Percentiles rank a stretch among this genome's conserved stretches.
Evolutionary conservation across 306 rosid genomes (phyloP).

Genomic region (Gleditsia sinensis): DNA sequence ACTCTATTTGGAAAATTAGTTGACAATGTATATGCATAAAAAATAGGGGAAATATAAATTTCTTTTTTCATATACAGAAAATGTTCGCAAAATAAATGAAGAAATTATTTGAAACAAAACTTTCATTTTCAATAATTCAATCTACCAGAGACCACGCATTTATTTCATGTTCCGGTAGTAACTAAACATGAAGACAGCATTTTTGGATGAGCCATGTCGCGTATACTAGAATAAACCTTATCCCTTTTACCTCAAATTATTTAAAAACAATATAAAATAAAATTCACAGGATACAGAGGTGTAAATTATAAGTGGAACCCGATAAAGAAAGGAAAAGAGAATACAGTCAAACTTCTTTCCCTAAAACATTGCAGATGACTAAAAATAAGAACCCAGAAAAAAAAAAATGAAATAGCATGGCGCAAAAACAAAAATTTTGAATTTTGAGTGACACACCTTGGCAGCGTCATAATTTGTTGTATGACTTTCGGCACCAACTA

Average conservation of each 20-base stretch:
- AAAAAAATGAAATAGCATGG: background rate
- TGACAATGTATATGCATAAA: background rate
- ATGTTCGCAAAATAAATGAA: background rate
- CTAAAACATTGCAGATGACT: background rate
- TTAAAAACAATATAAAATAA: background rate
- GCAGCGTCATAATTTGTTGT: background rate
- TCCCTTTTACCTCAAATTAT: background rate
- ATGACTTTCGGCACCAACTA: background rate
- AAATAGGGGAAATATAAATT: background rate
- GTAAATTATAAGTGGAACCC: background rate
- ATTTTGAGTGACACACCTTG: slow-evolving; percentile 38
- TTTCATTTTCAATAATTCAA: background rate
- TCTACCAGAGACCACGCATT: background rate
- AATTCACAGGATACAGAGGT: too few species aligned
- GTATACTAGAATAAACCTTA: background rate
- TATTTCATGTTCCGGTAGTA: background rate
- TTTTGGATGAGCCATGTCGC: background rate
- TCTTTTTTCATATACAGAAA: background rate
- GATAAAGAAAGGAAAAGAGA: background rate
- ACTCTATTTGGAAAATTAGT: background rate
- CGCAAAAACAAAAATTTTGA: background rate
- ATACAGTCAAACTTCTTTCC: background rate
- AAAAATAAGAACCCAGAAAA: background rate
- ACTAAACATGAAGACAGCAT: background rate
- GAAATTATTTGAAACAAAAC: background rate